These are phyloP conservation scores for Skeletonema potamos DNA, from an alignment of 108 stramenopile genomes.

Conservation along the genomic window DNA sequence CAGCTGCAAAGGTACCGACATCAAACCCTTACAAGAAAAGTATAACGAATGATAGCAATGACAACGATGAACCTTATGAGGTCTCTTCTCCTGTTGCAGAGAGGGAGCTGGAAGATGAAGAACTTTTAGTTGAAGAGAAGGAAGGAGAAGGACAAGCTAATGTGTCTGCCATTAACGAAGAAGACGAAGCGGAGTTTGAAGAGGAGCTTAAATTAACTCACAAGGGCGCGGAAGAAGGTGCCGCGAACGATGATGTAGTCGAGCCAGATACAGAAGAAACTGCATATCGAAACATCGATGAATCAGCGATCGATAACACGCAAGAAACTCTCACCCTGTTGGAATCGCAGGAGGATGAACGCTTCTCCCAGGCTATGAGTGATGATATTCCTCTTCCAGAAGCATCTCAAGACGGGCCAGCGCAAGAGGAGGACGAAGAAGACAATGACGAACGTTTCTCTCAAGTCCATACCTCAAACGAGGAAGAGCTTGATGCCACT, in stretches of 20 bases:
- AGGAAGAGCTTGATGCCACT: not conserved
- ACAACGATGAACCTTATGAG: constrained; percentile 5
- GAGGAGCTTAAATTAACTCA: not conserved
- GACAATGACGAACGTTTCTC: not conserved
- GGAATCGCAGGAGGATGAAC: constrained; percentile 25
- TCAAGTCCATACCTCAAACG: not conserved
- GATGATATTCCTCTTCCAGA: not conserved
- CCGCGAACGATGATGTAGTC: not conserved
- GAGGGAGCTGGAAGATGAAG: constrained; percentile 1
- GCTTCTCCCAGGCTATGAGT: constrained; percentile 1
- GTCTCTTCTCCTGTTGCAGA: not conserved
- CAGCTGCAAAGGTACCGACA: constrained; percentile 34
- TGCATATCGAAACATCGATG: not conserved
- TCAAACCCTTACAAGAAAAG: constrained; percentile 26
- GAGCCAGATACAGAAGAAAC: not conserved
- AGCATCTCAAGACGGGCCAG: not conserved
- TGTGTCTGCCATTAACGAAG: not conserved
- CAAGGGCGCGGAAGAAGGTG: not conserved
- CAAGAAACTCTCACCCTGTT: constrained; percentile 34
- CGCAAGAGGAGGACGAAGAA: not conserved
- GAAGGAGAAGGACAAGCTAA: not conserved
- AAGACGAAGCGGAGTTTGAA: not conserved
- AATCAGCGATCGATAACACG: constrained; percentile 6
- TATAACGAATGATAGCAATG: constrained; percentile 38
- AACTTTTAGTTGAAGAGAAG: not conserved